These are phyloP conservation scores for Pyrus pyrifolia DNA, from an alignment of 306 rosid species.

Conservation along the genomic window DNA sequence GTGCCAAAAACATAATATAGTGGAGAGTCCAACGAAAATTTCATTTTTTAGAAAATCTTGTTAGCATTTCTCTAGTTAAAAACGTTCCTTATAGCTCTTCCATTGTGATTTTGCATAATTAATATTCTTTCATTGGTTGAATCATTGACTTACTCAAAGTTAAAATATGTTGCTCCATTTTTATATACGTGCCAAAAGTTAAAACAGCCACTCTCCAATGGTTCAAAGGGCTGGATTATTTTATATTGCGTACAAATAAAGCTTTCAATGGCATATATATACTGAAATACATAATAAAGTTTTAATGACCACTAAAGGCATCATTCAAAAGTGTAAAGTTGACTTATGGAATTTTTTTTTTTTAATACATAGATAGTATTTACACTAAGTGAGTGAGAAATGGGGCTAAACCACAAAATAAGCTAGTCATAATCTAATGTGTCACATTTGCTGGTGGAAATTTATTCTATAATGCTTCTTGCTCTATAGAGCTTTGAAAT, in stretches of 20 bases:
- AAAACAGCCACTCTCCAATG: not conserved
- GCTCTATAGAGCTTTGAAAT: not conserved
- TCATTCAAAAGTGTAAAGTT: not conserved
- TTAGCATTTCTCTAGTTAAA: too few relatives aligned
- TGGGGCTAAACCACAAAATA: too few relatives aligned
- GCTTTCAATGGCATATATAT: constrained; percentile 1
- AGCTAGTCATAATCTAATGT: too few relatives aligned
- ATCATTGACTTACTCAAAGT: not conserved
- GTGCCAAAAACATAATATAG: too few relatives aligned
- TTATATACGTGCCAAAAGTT: not conserved
- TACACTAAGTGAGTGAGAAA: too few relatives aligned
- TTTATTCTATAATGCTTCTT: not conserved
- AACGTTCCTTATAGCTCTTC: too few relatives aligned
- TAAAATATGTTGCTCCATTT: not conserved
- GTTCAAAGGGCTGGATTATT: not conserved
- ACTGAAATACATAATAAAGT: not conserved
- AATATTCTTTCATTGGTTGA: not conserved
- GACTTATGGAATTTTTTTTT: not conserved
- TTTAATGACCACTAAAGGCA: not conserved
- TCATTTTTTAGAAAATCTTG: too few relatives aligned
- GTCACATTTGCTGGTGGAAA: too few relatives aligned
- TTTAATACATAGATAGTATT: too few relatives aligned
- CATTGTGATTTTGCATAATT: not conserved
- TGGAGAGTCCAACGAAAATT: too few relatives aligned
- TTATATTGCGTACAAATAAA: constrained; percentile 5